Evolutionary conservation across 352 stramenopile genomes (phyloP), one percentile per base, ranked within the genome.

Genomic region (Globisporangium abappressorium): DNA sequence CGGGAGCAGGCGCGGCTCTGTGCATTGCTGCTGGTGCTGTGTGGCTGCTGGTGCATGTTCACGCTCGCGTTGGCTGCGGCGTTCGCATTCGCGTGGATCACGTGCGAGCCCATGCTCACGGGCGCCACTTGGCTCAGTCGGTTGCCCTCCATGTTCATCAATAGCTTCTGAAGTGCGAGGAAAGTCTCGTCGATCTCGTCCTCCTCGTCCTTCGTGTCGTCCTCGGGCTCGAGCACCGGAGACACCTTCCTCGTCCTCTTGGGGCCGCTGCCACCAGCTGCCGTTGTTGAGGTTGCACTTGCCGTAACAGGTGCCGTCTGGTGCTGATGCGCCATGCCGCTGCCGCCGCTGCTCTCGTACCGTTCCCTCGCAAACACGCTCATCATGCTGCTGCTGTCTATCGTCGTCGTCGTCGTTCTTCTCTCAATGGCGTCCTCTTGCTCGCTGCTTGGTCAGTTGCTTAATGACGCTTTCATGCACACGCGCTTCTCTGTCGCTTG

Each of bases 151-250:
- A 93, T 82, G 38, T 81, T 74, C 64, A 81, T 84, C 18, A 93
- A 74, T 56, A 93, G 71, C 66, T 87, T 89, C 64, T 93, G 85
- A 14, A 93, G 78, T 22, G 85, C 83, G 53, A 93, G 14, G 59
- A 93, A 93, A 46, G 85, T 93, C 71, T 93, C 85, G 66, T 93
- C 85, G 34, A 90, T 76, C 49, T 93, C 85, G 20, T 89, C 83
- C 15, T 92, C 81, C 18, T 92, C 74, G 55, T 88, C 73, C 63
- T 78, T 74, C 20, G 72, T 76, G 57, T 67, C 66, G 47, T 75
- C 69, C 47, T 84, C 71, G 26, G 69, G 73, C 51, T 61, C 36
- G 9, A 70, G 59, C n/a, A 43, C 58, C 18, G 77, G 77, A n/a
- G 80, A 72, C 69, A 87, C 73, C 65, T 90, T 90, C 67, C 85